Evolutionary conservation across 164 flowering plant genomes (phyloP), one percentile per base, ranked within the genome.

Genomic region (Pachysandra terminalis): DNA sequence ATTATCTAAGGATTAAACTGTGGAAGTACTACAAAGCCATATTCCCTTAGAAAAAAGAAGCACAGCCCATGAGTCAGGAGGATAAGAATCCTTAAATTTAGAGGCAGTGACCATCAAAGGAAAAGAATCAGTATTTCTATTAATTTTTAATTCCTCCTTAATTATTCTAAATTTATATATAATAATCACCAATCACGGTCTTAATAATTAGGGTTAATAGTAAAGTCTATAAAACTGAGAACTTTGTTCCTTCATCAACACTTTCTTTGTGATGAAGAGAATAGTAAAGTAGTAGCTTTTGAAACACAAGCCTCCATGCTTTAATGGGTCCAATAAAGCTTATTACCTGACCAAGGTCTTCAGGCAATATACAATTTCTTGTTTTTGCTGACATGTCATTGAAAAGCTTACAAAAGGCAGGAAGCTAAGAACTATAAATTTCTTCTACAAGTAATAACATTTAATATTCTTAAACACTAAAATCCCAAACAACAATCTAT

Each of bases 271-370:
- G 66, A n/a, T n/a, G n/a, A 58, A 63, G 60, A 32, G 51, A 54
- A 24, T 23, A 53, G 56, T 56, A 45, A 54, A 41, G 10, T 55
- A 57, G 52, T 55, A 64, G 77, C 82, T 80, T 78, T 76, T 41
- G n/a, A 68, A 56, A 68, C 49, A 56, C 23, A 69, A 67, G 25
- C 60, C 60, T 59, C 59, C 64, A n/a, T n/a, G n/a, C 62, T 37
- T 55, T 70, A 76, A 75, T 76, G 76, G 90, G 85, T 84, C 88
- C 88, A 81, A 84, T 81, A 82, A 83, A 83, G 82, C 79, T 67
- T 82, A n/a, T n/a, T n/a, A 87, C 97, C 95, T 91, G 95, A 68
- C 95, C 97, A 64, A 95, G 91, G 85, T 91, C 93, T 68, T 91
- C 91, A 71, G 95, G 91, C 77, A 89, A 89, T 78, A 83, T 77